Conservation (phyloP, 1,284 basidiomycete species). For the Porogramme epimiltina region DNA sequence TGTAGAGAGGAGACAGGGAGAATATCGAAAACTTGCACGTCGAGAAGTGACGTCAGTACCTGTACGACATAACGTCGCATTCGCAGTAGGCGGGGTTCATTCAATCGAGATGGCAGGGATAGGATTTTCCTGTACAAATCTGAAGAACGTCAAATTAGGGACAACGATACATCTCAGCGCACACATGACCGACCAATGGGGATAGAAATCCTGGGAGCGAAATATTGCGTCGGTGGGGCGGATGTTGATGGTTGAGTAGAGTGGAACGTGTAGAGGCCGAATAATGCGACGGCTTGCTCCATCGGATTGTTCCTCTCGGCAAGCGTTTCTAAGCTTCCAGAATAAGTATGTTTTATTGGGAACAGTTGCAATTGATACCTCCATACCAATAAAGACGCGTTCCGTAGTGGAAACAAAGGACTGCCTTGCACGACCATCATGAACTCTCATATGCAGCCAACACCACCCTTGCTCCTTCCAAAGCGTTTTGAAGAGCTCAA, state of each 20-base stretch:
- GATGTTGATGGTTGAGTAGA: conserved; percentile 60
- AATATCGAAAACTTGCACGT: conserved; percentile 55
- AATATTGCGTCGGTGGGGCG: conserved; percentile 47
- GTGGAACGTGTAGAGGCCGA: conserved; percentile 69
- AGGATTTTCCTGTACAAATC: conserved; percentile 55
- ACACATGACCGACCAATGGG: conserved; percentile 52
- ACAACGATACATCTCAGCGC: not conserved
- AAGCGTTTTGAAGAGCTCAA: conserved; percentile 64
- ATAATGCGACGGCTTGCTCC: conserved; percentile 56
- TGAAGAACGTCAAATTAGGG: conserved; percentile 29
- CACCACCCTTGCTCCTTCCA: conserved; percentile 73
- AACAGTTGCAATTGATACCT: not conserved
- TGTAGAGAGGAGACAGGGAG: conserved; percentile 52
- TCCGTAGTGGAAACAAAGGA: conserved; percentile 56
- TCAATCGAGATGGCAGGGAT: conserved; percentile 45
- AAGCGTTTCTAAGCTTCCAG: conserved; percentile 49
- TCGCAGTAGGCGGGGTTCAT: conserved; percentile 39
- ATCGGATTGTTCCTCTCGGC: conserved; percentile 49
- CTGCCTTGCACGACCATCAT: conserved; percentile 64
- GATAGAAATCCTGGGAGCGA: conserved; percentile 51
- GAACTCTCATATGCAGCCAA: conserved; percentile 71
- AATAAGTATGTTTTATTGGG: not conserved
- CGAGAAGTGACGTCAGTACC: conserved; percentile 48
- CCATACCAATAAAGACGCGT: conserved; percentile 67
- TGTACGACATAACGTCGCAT: conserved; percentile 51